These are phyloP conservation scores for Annulohypoxylon stygium DNA, from an alignment of 495 filamentous ascomycete species.

Conservation along the genomic window DNA sequence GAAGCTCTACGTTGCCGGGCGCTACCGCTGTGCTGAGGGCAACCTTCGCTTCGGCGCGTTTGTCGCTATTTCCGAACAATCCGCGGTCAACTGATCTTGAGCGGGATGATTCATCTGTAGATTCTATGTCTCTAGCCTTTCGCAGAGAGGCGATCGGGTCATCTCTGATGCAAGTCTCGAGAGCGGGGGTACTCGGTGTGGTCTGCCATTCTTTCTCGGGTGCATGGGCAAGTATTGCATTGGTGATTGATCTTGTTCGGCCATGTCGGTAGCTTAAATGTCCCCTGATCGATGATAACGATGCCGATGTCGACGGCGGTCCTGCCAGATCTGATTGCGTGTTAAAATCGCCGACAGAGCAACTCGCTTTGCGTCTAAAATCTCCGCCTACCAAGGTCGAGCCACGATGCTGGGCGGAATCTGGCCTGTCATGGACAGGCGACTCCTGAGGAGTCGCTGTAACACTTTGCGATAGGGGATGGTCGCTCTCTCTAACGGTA, in stretches of 20 bases:
- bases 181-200: conserved; percentile 63
- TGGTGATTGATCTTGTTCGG: conserved; percentile 67
- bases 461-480: conserved; percentile 86
- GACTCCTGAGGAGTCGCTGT: conserved; percentile 76
- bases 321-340: conserved; percentile 59
- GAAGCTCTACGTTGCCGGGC: conserved; percentile 70
- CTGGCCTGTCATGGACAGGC: conserved; percentile 51
- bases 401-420: conserved; percentile 61
- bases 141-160: conserved; percentile 55
- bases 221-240: conserved; percentile 60
- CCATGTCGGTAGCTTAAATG: conserved; percentile 51
- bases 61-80: conserved; percentile 67
- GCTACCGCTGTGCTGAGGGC: conserved; percentile 72
- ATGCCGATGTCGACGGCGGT: conserved; percentile 68
- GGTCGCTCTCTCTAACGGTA: conserved; percentile 69
- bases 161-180: conserved; percentile 56
- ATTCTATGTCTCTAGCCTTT: conserved; percentile 63
- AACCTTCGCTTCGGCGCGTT: conserved; percentile 73
- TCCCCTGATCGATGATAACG: conserved; percentile 44
- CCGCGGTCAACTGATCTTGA: conserved; percentile 70
- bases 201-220: conserved; percentile 56
- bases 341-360: conserved; percentile 57
- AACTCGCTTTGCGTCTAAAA: conserved; percentile 54
- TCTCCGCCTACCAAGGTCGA: conserved; percentile 56
- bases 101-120: conserved; percentile 59